Percentiles rank a stretch among this genome's conserved stretches.
phyloP scores from a whole-genome alignment of 257 asterid species.

The Salvia miltiorrhiza region DNA sequence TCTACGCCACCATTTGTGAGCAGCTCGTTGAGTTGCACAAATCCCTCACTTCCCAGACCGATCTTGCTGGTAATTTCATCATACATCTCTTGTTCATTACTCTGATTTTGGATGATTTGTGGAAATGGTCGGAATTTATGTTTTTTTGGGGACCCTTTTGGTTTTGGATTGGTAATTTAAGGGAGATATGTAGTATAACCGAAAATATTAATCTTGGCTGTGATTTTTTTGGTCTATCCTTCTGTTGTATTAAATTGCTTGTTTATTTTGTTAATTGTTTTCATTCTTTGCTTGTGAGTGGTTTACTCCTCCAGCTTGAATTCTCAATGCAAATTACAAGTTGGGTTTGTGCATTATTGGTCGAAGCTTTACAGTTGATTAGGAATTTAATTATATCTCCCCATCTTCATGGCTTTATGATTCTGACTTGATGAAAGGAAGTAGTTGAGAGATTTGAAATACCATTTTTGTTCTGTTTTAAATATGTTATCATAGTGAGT shows the following conservation, averaged over 20 bases:
- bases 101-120: not conserved
- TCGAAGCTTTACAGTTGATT: conserved; percentile 1
- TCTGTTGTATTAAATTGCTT: no score
- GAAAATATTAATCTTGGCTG: no score
- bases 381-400: not conserved
- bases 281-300: no score
- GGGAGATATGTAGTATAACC: not conserved
- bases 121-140: not conserved
- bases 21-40: conserved; percentile 92
- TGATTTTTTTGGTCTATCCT: not conserved
- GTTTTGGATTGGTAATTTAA: not conserved
- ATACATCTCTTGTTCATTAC: not conserved
- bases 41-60: conserved; percentile 87
- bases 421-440: no score
- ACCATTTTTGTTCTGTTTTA: not conserved
- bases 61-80: conserved; percentile 63
- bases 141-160: not conserved
- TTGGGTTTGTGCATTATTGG: not conserved
- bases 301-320: no score
- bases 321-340: not conserved
- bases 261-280: no score
- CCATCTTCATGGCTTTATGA: not conserved
- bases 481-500: not conserved
- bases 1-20: conserved; percentile 85
- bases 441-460: no score